Percentiles rank a stretch among this genome's conserved stretches.
Conservation (phyloP, 2,329 filamentous ascomycete species). For the Epichloe uncinata region DNA sequence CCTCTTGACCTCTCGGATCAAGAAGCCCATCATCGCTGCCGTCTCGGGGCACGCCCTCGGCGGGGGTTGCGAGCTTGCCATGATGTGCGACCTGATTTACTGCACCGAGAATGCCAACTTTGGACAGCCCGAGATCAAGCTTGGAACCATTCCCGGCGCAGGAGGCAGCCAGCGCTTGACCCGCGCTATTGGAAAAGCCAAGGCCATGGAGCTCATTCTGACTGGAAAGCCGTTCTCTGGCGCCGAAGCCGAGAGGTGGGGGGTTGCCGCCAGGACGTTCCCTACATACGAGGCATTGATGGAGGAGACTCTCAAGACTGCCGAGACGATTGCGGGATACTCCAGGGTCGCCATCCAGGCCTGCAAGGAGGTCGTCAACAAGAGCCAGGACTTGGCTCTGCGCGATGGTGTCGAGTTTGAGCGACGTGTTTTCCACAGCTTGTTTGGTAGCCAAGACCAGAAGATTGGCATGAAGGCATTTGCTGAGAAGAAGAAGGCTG, state of each 20-base stretch:
- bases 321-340: constrained; percentile 79
- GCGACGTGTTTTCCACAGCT: constrained; percentile 76
- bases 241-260: constrained; percentile 76
- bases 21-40: constrained; percentile 88
- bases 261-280: constrained; percentile 79
- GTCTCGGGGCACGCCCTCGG: constrained; percentile 92
- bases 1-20: constrained; percentile 65
- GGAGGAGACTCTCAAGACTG: constrained; percentile 66
- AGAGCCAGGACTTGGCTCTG: constrained; percentile 84
- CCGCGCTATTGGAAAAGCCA: constrained; percentile 66
- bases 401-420: constrained; percentile 92
- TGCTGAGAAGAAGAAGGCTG: constrained; percentile 82
- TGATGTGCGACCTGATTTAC: constrained; percentile 96
- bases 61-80: constrained; percentile 88
- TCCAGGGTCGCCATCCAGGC: constrained; percentile 79
- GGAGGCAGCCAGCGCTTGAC: constrained; percentile 86
- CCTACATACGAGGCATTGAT: constrained; percentile 70
- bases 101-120: constrained; percentile 78
- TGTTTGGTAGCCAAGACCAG: constrained; percentile 93
- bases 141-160: constrained; percentile 83
- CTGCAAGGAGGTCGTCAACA: constrained; percentile 96
- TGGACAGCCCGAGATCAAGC: constrained; percentile 93
- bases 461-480: constrained; percentile 97
- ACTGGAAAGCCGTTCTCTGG: constrained; percentile 78
- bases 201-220: constrained; percentile 83